Percentiles rank a stretch among this genome's conserved stretches.
Evolutionary conservation across 2,329 filamentous ascomycete species (phyloP).

Genomic region (Bipolaris bicolor): DNA sequence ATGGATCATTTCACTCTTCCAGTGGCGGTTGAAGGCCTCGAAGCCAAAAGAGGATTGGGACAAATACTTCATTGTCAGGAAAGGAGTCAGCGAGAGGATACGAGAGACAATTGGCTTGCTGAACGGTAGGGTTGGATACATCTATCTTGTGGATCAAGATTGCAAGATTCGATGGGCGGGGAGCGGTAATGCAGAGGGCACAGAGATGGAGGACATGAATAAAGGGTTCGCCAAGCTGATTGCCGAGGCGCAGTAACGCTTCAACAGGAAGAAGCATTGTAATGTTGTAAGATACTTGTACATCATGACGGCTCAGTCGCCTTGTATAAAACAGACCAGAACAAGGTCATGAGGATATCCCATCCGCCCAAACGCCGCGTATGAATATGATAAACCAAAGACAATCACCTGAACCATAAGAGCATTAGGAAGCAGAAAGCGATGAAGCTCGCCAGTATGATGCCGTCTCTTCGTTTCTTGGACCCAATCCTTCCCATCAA

Average conservation of each 20-base stretch:
- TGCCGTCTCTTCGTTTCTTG: constrained; percentile 91
- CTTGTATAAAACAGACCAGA: constrained; percentile 21
- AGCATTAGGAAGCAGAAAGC: constrained; percentile 89
- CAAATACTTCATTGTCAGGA: constrained; percentile 65
- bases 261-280: constrained; percentile 1
- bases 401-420: constrained; percentile 60
- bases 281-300: constrained; percentile 37
- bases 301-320: constrained; percentile 30
- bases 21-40: constrained; percentile 56
- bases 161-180: constrained; percentile 95
- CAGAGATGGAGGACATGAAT: constrained; percentile 71
- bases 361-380: constrained; percentile 31
- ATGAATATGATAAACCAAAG: constrained; percentile 9
- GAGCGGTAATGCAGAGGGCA: constrained; percentile 70
- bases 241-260: constrained; percentile 26
- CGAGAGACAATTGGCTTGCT: constrained; percentile 70
- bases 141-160: constrained; percentile 85
- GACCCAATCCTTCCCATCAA: constrained; percentile 91
- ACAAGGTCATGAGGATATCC: constrained; percentile 37
- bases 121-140: constrained; percentile 92
- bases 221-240: constrained; percentile 69
- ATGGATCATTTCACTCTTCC: constrained; percentile 62
- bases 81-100: constrained; percentile 62
- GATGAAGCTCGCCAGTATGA: constrained; percentile 91
- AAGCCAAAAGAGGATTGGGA: constrained; percentile 59